Evolutionary conservation across 208 protist genomes (phyloP).

Genomic region (Wallacemonas rigidus): DNA sequence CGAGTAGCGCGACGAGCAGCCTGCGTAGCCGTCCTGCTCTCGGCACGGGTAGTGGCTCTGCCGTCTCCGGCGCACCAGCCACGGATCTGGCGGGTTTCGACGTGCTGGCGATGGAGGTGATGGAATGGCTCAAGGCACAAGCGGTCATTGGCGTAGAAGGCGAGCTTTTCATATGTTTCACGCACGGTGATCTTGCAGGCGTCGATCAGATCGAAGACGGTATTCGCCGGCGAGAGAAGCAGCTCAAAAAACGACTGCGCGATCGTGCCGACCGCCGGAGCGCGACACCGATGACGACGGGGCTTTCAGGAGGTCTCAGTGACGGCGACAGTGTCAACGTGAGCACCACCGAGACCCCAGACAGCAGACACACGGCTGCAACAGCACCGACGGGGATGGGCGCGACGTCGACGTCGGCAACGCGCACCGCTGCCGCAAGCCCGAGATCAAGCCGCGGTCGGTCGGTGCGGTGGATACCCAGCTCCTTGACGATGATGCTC

Average conservation of each 20-base stretch:
- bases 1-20: not conserved
- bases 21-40: not conserved
- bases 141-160: conserved; percentile 54
- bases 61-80: not conserved
- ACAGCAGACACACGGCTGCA: not conserved
- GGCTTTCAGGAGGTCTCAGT: not conserved
- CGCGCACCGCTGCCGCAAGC: not conserved
- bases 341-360: not conserved
- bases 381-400: not conserved
- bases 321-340: not conserved
- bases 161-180: conserved; percentile 65
- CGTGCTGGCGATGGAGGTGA: conserved; percentile 62
- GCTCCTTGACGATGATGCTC: conserved; percentile 25
- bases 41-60: too few species aligned
- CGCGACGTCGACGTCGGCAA: too few species aligned
- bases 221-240: not conserved
- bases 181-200: conserved; percentile 53
- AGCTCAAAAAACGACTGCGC: conserved; percentile 8
- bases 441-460: not conserved
- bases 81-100: conserved; percentile 43
- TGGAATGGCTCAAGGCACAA: conserved; percentile 69
- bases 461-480: conserved; percentile 8
- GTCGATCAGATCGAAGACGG: not conserved
- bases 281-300: not conserved
- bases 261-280: not conserved